Evolutionary conservation across 345 rosid species (phyloP), one percentile per base, ranked within the genome.

Genomic region (Aquilaria malaccensis): DNA sequence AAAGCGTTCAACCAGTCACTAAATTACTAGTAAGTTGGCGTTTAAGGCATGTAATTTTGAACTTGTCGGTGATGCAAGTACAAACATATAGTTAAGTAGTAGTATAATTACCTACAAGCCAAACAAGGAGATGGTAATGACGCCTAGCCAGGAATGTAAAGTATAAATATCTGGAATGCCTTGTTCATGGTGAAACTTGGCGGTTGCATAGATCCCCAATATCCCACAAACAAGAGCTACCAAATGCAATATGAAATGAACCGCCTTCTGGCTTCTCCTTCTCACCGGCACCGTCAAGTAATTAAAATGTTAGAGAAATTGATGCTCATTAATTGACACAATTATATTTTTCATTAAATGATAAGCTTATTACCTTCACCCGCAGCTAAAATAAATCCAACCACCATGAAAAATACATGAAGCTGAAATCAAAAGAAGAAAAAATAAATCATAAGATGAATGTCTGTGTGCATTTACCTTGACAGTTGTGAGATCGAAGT

Each of bases 121-220:
- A 55, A 62, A 70, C 3, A 83, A 58, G 74, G 71, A 75, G 80
- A 83, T 68, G 72, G 91, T 64, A 33, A 61, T 52, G 30, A 85
- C 74, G 63, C 88, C 91, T 0, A 85, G 62, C 88, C 88, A 83
- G 43, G 83, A 76, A 54, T 82, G 91, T 47, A 82, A 62, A 52
- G 77, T 65, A 14, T 50, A 51, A 72, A 81, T 47, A 30, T 79
- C 66, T 15, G 68, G 31, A 33, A 10, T 43, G n/a, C 32, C 54
- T 9, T 6, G 0, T 45, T 79, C 81, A 9, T 81, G 31, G 10
- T 79, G 78, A 63, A 56, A 79, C 71, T 74, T 79, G 74, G 79
- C 79, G 50, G 66, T 71, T 33, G 78, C 62, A 59, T 41, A 66
- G 6, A 84, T 51, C 13, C 89, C 89, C 45, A 75, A 9, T 7